Evolutionary conservation across 352 stramenopile species (phyloP).

Genomic region (Globisporangium cederbergense): DNA sequence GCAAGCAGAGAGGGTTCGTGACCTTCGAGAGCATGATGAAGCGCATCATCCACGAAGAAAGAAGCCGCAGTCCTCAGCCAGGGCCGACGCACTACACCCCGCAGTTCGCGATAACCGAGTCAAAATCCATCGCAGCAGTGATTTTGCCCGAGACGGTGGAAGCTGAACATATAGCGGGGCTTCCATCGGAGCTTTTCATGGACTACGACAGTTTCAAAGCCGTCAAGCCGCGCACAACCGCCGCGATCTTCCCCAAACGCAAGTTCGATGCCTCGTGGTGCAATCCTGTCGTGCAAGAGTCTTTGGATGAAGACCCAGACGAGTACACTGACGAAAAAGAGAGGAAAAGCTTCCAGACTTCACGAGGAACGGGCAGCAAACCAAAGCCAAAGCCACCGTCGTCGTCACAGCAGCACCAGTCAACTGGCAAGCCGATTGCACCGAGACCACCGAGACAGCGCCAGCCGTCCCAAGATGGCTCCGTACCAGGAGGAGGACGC

Average conservation of each 20-base stretch:
- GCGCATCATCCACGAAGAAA: conserved; percentile 22
- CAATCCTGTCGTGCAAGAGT: conserved; percentile 48
- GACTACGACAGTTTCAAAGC: conserved; percentile 65
- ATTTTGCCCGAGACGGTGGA: conserved; percentile 47
- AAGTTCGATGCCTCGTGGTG: conserved; percentile 74
- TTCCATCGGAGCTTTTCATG: conserved; percentile 63
- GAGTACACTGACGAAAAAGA: background rate
- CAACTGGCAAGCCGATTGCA: background rate
- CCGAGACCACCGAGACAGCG: conserved; percentile 8
- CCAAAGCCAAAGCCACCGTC: background rate
- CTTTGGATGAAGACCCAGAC: background rate
- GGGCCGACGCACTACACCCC: conserved; percentile 70
- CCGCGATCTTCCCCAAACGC: conserved; percentile 50
- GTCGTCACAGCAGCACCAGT: background rate
- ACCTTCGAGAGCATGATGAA: conserved; percentile 21
- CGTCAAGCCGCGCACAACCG: conserved; percentile 43
- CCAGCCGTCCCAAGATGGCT: background rate
- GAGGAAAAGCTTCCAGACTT: background rate
- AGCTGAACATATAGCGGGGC: conserved; percentile 24
- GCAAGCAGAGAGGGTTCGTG: conserved; percentile 14
- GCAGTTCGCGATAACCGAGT: conserved; percentile 39
- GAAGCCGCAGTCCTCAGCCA: conserved; percentile 50
- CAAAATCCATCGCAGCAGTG: conserved; percentile 31
- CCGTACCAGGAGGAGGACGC: background rate
- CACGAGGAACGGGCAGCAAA: background rate